Base-by-base conservation (phyloP, 306 rosid genomes). In the Dryas octopetala region DNA sequence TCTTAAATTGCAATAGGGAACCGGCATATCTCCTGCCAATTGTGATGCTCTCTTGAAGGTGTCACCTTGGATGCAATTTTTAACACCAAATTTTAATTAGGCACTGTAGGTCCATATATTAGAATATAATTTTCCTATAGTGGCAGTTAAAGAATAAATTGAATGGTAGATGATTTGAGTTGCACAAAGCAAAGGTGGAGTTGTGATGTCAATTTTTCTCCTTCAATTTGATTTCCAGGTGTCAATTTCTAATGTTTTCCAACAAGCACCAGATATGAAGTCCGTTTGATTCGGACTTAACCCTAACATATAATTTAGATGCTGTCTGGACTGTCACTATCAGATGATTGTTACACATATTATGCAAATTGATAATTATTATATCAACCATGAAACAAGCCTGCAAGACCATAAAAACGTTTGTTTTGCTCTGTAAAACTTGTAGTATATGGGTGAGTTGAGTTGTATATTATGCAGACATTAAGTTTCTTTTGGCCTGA, bases 11-110 rank as follows among this genome's bases (percentile, higher is more conserved):
- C 55, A 17, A 23, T 23, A 48, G 8, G 46, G 53, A 76, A 45
- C 5, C 2, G 63, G 23, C 23, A 52, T 58, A 41, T 46, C 54
- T 73, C 57, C 45, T 73, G 63, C 49, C 23, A 58, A 48, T 73
- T 58, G 47, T 60, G 61, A 66, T 67, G 48, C 68, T 84, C 47
- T 68, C 45, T 69, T 53, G 55, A 38, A 59, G 62, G 46, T 59
- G 5, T 52, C 41, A 47, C 12, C 63, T 14, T 65, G 38, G 10
- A 8, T 73, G 60, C 44, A 58, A 58, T 5, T 17, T 43, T 55
- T 7, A 3, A 57, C 19, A 5, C 26, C 45, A n/a, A 43, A 13
- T 58, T 55, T 16, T 51, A 9, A 5, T 32, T 32, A 32, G 38
- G 38, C 38, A 32, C 38, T 32, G 38, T 32, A 32, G 38, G 38